A percentile compares a stretch with the other conserved stretches of the same genome.
Conservation (phyloP, 495 filamentous ascomycete species). For the Aspergillus olivimuriae region DNA sequence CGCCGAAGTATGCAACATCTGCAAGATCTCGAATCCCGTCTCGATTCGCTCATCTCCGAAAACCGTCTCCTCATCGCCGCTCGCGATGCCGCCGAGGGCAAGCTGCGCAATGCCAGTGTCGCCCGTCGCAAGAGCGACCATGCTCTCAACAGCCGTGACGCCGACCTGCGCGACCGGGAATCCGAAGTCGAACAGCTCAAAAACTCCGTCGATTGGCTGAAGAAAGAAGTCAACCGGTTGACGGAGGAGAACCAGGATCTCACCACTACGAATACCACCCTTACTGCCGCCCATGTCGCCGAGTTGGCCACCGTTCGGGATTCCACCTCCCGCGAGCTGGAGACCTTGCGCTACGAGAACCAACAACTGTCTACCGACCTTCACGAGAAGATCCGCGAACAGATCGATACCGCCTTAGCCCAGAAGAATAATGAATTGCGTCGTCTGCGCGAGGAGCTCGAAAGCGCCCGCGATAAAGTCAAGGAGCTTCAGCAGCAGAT, state of each 20-base stretch:
- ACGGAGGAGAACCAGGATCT: constrained; percentile 69
- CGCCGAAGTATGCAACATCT: constrained; percentile 95
- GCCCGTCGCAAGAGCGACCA: constrained; percentile 48
- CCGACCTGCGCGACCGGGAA: constrained; percentile 55
- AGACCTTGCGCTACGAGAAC: constrained; percentile 53
- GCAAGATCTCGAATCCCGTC: constrained; percentile 63
- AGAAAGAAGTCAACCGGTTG: constrained; percentile 68
- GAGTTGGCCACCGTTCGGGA: constrained; percentile 52
- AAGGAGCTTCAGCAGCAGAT: constrained; percentile 78
- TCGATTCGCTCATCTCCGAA: constrained; percentile 76
- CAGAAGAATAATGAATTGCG: constrained; percentile 77
- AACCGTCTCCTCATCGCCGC: constrained; percentile 72
- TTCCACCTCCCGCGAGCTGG: constrained; percentile 52
- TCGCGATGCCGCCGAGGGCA: constrained; percentile 59
- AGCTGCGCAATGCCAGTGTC: constrained; percentile 50
- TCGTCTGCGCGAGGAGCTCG: constrained; percentile 69
- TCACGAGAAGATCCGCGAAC: constrained; percentile 53
- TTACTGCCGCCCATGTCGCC: constrained; percentile 60
- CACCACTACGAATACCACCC: constrained; percentile 58
- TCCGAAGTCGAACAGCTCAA: constrained; percentile 75
- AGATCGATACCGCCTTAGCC: constrained; percentile 53
- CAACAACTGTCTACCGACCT: constrained; percentile 55
- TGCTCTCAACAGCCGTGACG: constrained; percentile 49
- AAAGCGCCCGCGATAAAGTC: constrained; percentile 70
- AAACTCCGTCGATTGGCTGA: constrained; percentile 68